These are phyloP conservation scores for Borealophlyctis nickersoniae DNA, from an alignment of 192 early-diverging fungal species.

Conservation along the genomic window DNA sequence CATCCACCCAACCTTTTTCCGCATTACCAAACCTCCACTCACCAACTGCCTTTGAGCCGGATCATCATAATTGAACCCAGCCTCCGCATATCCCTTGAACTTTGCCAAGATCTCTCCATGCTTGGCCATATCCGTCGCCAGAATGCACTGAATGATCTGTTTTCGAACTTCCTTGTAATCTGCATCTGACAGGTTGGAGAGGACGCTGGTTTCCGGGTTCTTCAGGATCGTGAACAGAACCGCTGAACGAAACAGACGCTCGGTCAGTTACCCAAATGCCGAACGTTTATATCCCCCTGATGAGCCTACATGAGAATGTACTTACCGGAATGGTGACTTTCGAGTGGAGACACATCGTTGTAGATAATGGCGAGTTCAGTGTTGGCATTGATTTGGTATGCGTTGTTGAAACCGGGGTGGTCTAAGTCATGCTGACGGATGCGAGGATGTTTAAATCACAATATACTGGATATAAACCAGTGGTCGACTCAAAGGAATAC, in stretches of 20 bases:
- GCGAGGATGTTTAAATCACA: background rate
- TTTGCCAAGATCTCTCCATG: slow-evolving; percentile 46
- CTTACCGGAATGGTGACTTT: slow-evolving; percentile 49
- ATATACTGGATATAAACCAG: background rate
- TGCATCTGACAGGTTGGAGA: slow-evolving; percentile 26
- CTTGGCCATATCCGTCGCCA: slow-evolving; percentile 57
- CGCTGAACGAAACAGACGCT: slow-evolving; percentile 23
- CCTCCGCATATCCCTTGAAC: slow-evolving; percentile 37
- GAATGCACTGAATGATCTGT: slow-evolving; percentile 46
- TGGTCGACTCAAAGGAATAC: background rate
- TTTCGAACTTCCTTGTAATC: slow-evolving; percentile 47
- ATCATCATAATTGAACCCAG: slow-evolving; percentile 41
- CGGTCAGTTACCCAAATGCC: too few species aligned
- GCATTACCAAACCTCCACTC: background rate
- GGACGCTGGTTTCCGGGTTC: slow-evolving; percentile 36
- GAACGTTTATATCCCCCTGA: too few species aligned
- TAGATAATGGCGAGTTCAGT: slow-evolving; percentile 51
- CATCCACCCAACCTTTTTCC: background rate
- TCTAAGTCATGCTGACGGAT: slow-evolving; percentile 36
- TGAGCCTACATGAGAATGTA: background rate
- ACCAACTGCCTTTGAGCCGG: slow-evolving; percentile 43
- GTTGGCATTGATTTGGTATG: slow-evolving; percentile 49
- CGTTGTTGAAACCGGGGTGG: slow-evolving; percentile 51
- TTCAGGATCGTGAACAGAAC: slow-evolving; percentile 46
- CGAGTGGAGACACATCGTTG: slow-evolving; percentile 55